Conservation (phyloP, 192 early-diverging fungal genomes). For the Rhizophlyctis rosea region DNA sequence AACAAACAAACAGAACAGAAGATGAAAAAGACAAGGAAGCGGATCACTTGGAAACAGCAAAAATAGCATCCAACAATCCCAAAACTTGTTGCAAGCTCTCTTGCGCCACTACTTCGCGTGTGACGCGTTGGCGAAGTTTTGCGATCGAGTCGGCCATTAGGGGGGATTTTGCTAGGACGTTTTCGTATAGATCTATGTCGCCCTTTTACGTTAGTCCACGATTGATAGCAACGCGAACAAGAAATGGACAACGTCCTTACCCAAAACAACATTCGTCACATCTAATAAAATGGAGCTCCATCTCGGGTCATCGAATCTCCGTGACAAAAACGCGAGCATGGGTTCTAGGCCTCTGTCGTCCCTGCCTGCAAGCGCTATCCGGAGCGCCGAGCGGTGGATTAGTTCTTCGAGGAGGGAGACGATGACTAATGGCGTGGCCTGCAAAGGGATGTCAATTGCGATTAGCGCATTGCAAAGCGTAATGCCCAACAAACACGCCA, state of each 20-base stretch:
- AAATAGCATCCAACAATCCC: conserved; percentile 83
- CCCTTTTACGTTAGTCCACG: not conserved
- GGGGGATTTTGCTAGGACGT: conserved; percentile 75
- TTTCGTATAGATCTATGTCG: conserved; percentile 72
- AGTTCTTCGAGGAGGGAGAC: conserved; percentile 86
- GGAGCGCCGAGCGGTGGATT: conserved; percentile 78
- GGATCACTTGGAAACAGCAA: conserved; percentile 27
- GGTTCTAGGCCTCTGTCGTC: conserved; percentile 87
- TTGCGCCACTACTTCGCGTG: conserved; percentile 74
- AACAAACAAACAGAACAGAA: no score
- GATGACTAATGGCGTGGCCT: conserved; percentile 47
- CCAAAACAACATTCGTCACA: conserved; percentile 71
- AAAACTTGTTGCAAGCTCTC: conserved; percentile 72
- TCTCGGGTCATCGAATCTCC: conserved; percentile 75
- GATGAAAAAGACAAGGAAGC: no score
- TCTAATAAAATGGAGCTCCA: conserved; percentile 76
- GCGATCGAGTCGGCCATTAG: conserved; percentile 75
- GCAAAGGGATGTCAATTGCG: not conserved
- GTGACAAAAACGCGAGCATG: conserved; percentile 75
- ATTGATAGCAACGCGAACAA: not conserved
- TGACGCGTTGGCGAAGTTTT: conserved; percentile 68
- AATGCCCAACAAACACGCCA: not conserved
- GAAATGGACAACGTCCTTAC: conserved; percentile 39
- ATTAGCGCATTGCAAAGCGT: not conserved
- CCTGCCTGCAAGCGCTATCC: conserved; percentile 74